Evolutionary conservation across 768 basidiomycete species (phyloP), one percentile per base, ranked within the genome.

Genomic region (Butyriboletus loyo): DNA sequence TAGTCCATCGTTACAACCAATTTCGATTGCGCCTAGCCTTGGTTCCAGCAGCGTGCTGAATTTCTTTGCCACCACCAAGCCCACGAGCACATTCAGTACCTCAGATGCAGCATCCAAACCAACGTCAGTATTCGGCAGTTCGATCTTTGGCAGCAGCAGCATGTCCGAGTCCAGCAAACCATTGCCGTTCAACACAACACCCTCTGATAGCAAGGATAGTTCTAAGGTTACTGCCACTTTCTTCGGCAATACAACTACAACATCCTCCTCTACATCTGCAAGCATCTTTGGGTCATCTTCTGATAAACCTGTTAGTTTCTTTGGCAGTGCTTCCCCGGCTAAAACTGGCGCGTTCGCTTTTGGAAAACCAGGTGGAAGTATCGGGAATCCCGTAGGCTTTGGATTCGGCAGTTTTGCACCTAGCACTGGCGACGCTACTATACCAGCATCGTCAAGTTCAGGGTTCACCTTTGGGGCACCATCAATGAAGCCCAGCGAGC

Each of bases 371-470:
- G 70, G 50, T 14, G 82, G 82, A 48, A 81, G 75, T 58, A 75
- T 85, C 19, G 83, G 85, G 1, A 85, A 83, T 60, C 80, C 84
- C 8, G 81, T 85, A 8, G 84, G 84, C 6, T 86, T 86, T 56
- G 75, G 75, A 9, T 86, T 72, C 35, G 69, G 66, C 17, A 54
- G 38, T 36, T 50, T 63, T 27, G 56, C 59, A 9, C 35, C 63
- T 15, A 57, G 64, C 37, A 25, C 55, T 17, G 58, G 61, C 5
- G 65, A 66, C 8, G 48, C 57, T 10, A 37, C 58, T 5, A 62
- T 21, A 6, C 15, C 56, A 17, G 58, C 49, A 27, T 7, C 54
- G 9, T 54, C 64, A 3, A 34, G 40, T 19, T 48, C 59, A 27
- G 65, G 50, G 7, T 71, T 68, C 15, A 61, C 6, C 36, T 67